These are phyloP conservation scores for Yarrowia sp. DNA, from an alignment of 805 yeast species.

Conservation along the genomic window DNA sequence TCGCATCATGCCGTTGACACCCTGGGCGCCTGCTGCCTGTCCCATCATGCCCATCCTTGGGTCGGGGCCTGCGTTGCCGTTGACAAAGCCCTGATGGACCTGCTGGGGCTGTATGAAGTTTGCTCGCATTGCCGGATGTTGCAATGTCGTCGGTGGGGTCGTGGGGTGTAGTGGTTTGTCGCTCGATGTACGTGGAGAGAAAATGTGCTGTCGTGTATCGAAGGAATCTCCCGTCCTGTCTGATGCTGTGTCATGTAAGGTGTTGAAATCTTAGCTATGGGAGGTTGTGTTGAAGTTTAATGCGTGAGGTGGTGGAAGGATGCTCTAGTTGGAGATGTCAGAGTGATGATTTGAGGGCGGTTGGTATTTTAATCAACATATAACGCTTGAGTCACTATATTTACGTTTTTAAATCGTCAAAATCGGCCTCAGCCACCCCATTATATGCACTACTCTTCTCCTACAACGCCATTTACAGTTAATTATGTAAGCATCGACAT, in stretches of 20 bases:
- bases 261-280: conserved; percentile 15
- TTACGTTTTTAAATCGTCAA: not conserved
- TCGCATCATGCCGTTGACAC: conserved; percentile 38
- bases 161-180: not conserved
- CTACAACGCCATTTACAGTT: not conserved
- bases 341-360: not conserved
- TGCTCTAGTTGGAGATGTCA: not conserved
- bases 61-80: conserved; percentile 36
- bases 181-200: not conserved
- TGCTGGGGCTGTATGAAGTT: conserved; percentile 39
- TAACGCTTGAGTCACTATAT: not conserved
- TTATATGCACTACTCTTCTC: not conserved
- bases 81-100: conserved; percentile 32
- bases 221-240: conserved; percentile 14
- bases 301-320: not conserved
- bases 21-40: conserved; percentile 13
- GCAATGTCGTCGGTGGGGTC: not conserved
- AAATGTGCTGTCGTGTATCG: conserved; percentile 12
- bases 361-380: no score
- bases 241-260: conserved; percentile 29
- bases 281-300: conserved; percentile 18
- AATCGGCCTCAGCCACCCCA: not conserved
- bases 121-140: conserved; percentile 29
- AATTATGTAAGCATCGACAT: conserved; percentile 6
- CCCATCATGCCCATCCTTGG: conserved; percentile 39